Evolutionary conservation across 176 grass and related monocot species (phyloP), one percentile per base, ranked within the genome.

Genomic region (Aechmea fasciata): DNA sequence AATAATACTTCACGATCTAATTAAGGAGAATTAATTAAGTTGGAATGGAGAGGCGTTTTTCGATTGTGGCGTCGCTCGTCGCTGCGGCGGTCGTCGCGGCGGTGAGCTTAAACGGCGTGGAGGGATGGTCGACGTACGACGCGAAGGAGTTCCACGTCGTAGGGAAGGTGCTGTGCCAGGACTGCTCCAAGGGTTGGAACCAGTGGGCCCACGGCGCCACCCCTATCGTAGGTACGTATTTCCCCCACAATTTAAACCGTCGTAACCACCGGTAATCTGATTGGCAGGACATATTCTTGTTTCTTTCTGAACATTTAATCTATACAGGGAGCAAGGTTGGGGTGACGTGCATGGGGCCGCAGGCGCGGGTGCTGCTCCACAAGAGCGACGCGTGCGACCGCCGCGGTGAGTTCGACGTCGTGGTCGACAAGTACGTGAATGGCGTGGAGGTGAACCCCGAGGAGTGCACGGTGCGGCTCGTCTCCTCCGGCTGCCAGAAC

Each of bases 101-200:
- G 41, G 68, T 52, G 73, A 26, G 11, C 62, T 17, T 9, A 3
- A 48, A 23, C 14, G 52, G 78, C 49, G 76, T 66, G 47, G 71
- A 73, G 0, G 82, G 68, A 13, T 22, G 57, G 63, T 2, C 0
- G 47, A 69, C 9, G 59, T 50, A 63, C 82, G 59, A 59, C 51
- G 75, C 53, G 52, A 7, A 71, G 15, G 76, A 48, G 63, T 85
- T 92, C 76, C 84, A 81, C n/a, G 70, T 90, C 62, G 76, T 25
- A 13, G 94, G 89, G 64, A 77, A 66, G 1, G 89, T 92, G 50
- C 52, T 82, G 77, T 93, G 94, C 82, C 94, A 99, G 77, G 94
- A 99, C 78, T 99, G 94, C 77, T 76, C 81, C 69, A 76, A 87
- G 77, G 88, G 69, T 67, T 99, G 86, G 84, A 85, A 85, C 79